Percentiles rank a stretch among this genome's conserved stretches.
Conservation (phyloP, 495 filamentous ascomycete genomes). For the Immersiella caudata region DNA sequence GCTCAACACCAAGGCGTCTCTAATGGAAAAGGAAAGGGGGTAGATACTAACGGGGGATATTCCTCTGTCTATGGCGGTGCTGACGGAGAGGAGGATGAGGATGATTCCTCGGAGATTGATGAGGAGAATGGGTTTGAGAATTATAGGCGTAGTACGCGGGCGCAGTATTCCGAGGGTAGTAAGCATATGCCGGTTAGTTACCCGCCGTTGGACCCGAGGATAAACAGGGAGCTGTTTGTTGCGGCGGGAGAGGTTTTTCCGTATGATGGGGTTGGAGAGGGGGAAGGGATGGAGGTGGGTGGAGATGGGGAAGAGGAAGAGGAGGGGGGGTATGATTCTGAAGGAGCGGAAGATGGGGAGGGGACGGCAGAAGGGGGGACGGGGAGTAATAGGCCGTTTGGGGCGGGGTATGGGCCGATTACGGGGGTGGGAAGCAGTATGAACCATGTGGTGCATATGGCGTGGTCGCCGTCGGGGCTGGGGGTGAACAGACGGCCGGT, state of each 20-base stretch:
- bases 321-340: constrained; percentile 23
- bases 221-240: constrained; percentile 41
- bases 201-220: constrained; percentile 39
- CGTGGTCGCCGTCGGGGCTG: constrained; percentile 51
- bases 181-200: constrained; percentile 41
- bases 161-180: constrained; percentile 39
- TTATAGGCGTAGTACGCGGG: constrained; percentile 25
- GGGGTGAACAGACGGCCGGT: constrained; percentile 48
- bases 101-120: constrained; percentile 29
- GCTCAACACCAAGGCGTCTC: neutral
- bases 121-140: constrained; percentile 19
- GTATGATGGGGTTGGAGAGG: constrained; percentile 21
- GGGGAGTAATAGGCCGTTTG: constrained; percentile 35
- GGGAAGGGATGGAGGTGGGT: neutral
- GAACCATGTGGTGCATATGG: constrained; percentile 49
- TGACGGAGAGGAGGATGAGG: constrained; percentile 19
- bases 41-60: neutral
- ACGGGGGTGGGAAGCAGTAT: constrained; percentile 50
- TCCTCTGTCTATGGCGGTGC: neutral
- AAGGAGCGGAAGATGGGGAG: constrained; percentile 24
- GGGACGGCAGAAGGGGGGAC: constrained; percentile 5
- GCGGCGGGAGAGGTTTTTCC: constrained; percentile 30
- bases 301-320: constrained; percentile 20
- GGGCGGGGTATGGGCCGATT: constrained; percentile 47
- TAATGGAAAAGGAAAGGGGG: neutral